Evolutionary conservation across 805 yeast species (phyloP).

Genomic region (Lipomyces sp.): DNA sequence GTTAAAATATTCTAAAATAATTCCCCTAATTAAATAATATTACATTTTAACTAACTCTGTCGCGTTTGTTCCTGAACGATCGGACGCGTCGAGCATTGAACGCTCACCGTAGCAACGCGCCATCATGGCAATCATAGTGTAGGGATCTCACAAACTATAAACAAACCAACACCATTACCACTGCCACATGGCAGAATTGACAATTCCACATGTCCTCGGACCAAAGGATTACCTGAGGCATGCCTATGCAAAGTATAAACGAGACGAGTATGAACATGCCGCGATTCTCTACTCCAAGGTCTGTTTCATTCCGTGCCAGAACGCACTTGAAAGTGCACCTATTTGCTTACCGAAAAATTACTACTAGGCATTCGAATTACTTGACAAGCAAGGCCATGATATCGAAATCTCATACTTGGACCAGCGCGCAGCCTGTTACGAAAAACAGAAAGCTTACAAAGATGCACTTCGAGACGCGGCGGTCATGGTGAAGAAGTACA

Average conservation of each 20-base stretch:
- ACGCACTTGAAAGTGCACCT: background rate
- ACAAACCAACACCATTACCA: no score
- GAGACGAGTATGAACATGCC: constrained; percentile 13
- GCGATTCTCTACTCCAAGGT: constrained; percentile 20
- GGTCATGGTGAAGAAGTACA: constrained; percentile 12
- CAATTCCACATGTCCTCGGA: background rate
- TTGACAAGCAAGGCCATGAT: background rate
- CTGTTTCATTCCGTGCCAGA: background rate
- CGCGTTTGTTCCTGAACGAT: no score
- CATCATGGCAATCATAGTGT: no score
- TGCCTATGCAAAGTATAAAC: background rate
- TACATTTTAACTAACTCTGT: no score
- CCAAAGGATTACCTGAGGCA: background rate
- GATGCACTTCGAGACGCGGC: constrained; percentile 14
- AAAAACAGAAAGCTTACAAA: constrained; percentile 13
- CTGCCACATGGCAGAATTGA: background rate
- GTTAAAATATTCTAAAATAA: no score
- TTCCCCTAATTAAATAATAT: no score
- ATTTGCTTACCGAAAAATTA: background rate
- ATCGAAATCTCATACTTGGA: constrained; percentile 9
- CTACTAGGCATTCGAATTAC: constrained; percentile 13
- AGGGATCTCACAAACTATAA: no score
- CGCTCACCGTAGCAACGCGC: no score
- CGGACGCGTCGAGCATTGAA: no score
- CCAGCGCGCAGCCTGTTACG: constrained; percentile 25